phyloP scores from a whole-genome alignment of 495 filamentous ascomycete species.

The Haplographium delicatum region DNA sequence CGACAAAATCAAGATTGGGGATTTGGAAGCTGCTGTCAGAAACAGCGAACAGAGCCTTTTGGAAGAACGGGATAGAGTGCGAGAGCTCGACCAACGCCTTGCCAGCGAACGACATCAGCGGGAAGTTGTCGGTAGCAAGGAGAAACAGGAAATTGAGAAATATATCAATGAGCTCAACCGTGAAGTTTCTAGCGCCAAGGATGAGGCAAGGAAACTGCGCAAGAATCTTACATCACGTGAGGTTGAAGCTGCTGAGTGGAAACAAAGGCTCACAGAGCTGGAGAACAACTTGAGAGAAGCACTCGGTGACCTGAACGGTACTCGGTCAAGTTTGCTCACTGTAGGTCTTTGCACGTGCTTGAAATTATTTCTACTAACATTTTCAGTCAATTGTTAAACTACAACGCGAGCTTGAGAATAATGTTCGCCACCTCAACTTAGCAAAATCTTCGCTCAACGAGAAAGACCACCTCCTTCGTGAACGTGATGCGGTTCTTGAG shows the following conservation, averaged over 20 bases:
- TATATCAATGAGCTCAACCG: slow-evolving; percentile 80
- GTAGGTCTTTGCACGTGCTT: slow-evolving; percentile 40
- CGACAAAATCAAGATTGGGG: slow-evolving; percentile 97
- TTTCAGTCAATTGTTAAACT: slow-evolving; percentile 73
- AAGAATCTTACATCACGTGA: slow-evolving; percentile 78
- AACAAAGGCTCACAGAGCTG: slow-evolving; percentile 80
- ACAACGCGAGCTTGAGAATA: slow-evolving; percentile 80
- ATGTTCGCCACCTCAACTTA: slow-evolving; percentile 72
- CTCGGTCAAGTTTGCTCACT: slow-evolving; percentile 78
- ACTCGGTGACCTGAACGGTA: slow-evolving; percentile 76
- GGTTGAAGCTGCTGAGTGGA: slow-evolving; percentile 83
- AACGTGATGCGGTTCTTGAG: slow-evolving; percentile 89
- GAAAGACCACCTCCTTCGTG: slow-evolving; percentile 82
- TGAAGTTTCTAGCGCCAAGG: slow-evolving; percentile 74
- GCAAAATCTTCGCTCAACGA: slow-evolving; percentile 71
- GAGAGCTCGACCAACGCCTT: slow-evolving; percentile 73
- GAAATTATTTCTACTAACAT: slow-evolving; percentile 25
- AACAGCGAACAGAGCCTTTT: slow-evolving; percentile 63
- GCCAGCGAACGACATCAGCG: slow-evolving; percentile 77
- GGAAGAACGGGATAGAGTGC: slow-evolving; percentile 74
- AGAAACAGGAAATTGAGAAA: slow-evolving; percentile 74
- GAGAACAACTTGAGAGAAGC: slow-evolving; percentile 83
- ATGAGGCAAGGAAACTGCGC: slow-evolving; percentile 75
- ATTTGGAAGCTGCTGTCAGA: slow-evolving; percentile 76
- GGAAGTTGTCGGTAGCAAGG: slow-evolving; percentile 75